Evolutionary conservation across 2,329 filamentous ascomycete genomes (phyloP), one percentile per base, ranked within the genome.

Genomic region (Pseudogymnoascus sp.): DNA sequence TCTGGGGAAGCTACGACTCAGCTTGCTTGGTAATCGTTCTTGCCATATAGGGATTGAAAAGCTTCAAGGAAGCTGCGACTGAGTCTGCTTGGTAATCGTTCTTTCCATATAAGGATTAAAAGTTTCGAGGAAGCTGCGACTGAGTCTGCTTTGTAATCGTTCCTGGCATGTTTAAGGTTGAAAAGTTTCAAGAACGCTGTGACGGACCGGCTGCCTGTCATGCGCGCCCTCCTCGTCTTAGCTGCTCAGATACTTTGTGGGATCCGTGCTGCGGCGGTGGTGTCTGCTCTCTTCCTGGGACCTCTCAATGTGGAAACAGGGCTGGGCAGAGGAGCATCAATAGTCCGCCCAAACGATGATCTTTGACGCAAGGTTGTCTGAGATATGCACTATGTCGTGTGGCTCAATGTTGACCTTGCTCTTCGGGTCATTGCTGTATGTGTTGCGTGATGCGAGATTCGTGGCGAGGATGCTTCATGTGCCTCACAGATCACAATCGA

Each of bases 261-360:
- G 1, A 76, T 77, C 19, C 68, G 68, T 23, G 77, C 79, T 2
- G 77, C 80, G 1, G 77, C 76, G 6, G 70, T 80, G 6, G 78
- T 80, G 2, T 69, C 71, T 3, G 76, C 69, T 63, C 71, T 82
- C 0, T 80, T 81, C 67, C 77, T 77, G 1, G 79, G 78, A 48
- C 70, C 73, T 6, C 74, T 81, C 43, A 77, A 77, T 43, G 76
- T 79, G 1, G 72, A 73, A 8, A 81, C 79, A 6, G 74, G 71
- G 0, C 74, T 81, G 1, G 73, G 74, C 37, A 74, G 73, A 19
- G 75, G 75, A 5, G 77, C 78, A 1, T 75, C 74, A 10, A 65
- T 77, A 2, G 77, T 75, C 1, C 79, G n/a, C 28, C 28, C 7
- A 31, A 31, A 31, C 28, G 10, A 31, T 31, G 28, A 31, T 31